Conservation (phyloP, 768 basidiomycete species). For the Tulasnella sp. region DNA sequence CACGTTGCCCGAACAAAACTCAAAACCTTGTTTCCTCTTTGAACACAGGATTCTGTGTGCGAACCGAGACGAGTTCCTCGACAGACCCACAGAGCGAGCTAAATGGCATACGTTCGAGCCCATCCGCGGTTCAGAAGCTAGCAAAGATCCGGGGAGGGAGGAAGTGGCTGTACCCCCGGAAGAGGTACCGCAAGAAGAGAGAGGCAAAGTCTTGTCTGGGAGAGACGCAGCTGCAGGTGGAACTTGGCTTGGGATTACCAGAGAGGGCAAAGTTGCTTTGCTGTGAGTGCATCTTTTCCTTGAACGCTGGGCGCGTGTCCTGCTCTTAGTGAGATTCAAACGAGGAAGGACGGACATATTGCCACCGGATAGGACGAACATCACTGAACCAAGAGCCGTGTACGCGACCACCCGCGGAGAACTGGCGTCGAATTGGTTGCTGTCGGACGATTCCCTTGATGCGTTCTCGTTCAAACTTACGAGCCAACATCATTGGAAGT, state of each 20-base stretch:
- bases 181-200: neutral
- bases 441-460: constrained; percentile 35
- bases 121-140: neutral
- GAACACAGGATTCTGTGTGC: constrained; percentile 20
- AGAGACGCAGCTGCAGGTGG: constrained; percentile 66
- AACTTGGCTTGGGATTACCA: constrained; percentile 71
- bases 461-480: constrained; percentile 43
- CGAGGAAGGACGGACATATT: neutral
- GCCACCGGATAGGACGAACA: constrained; percentile 59
- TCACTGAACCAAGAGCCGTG: constrained; percentile 51
- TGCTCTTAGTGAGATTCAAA: neutral
- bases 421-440: constrained; percentile 60
- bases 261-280: constrained; percentile 58
- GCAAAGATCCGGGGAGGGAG: neutral
- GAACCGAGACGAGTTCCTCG: constrained; percentile 20
- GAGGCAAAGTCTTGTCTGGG: constrained; percentile 53
- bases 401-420: constrained; percentile 58
- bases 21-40: neutral
- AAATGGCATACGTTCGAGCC: constrained; percentile 20
- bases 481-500: constrained; percentile 33
- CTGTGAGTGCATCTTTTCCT: constrained; percentile 44
- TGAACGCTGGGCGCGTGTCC: neutral
- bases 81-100: constrained; percentile 15
- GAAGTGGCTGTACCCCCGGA: neutral
- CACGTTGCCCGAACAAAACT: neutral